Base-by-base conservation (phyloP, 2,329 filamentous ascomycete genomes). In the Anisogramma anomala region DNA sequence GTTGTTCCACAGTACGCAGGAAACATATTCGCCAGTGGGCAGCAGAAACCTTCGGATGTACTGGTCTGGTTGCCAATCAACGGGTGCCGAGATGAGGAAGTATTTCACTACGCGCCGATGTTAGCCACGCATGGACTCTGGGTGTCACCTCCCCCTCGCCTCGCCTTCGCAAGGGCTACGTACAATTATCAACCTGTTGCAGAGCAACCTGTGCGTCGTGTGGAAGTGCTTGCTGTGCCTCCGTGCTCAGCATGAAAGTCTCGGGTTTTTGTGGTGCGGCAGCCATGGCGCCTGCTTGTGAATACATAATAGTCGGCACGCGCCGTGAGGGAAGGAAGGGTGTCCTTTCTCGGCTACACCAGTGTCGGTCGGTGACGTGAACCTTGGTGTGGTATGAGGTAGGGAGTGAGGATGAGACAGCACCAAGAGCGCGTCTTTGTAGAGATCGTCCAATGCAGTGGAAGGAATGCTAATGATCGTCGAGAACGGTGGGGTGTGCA, bases 1-100 rank as follows among this genome's bases (percentile, higher is more conserved):
- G 60, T 94, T 96, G 72, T 89, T 96, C 50, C 91, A 98, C 58
- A 98, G 72, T 50, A 98, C 88, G 63, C 91, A 98, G 43, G 91
- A 96, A 49, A 98, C 88, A 59, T 98, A 96, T 75, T 98, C 91
- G 63, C 91, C 91, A 9, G 91, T 98, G 9, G 91, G 91, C 46
- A 98, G 72, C 47, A 98, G 74, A 59, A 96, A 98, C 52, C 91
- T 79, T 53, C 91, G 80, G 58, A 98, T 96, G 60, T 95, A 93
- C 66, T 96, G 89, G 57, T 96, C 89, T 36, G 82, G 81, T 54
- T 85, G 84, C 91, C 91, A 98, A 67, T 98, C 91, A 52, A 96
- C 91, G 27, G 91, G 91, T 30, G 91, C 91, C 33, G 91, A 98
- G 55, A 98, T 94, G 65, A 98, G 83, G 65, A 98, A 98, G 67